Evolutionary conservation across 176 grass and related monocot species (phyloP).

Genomic region (Eleusine indica): DNA sequence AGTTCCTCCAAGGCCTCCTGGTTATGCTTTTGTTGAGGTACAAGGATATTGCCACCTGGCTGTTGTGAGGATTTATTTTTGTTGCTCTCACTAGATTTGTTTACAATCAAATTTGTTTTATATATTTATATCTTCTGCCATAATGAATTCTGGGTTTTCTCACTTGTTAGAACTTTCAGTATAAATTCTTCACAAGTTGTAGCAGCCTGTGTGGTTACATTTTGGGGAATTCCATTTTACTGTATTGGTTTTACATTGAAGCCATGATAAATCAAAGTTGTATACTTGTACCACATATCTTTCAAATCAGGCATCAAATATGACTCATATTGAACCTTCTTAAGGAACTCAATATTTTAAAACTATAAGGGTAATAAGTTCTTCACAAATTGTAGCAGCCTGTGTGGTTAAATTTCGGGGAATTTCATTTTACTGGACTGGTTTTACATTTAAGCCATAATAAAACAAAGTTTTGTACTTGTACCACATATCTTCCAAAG

Average conservation of each 20-base stretch:
- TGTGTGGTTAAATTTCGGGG: not conserved
- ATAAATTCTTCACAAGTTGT: not conserved
- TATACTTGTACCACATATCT: not conserved
- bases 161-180: not conserved
- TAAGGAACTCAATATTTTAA: too few species aligned
- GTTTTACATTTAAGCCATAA: not conserved
- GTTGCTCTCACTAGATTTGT: not conserved
- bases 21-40: slow-evolving; percentile 97
- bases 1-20: slow-evolving; percentile 90
- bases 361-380: not conserved
- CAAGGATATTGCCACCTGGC: not conserved
- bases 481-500: not conserved
- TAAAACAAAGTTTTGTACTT: not conserved
- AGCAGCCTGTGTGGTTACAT: not conserved
- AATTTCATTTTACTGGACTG: not conserved
- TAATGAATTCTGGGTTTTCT: not conserved
- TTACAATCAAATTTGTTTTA: not conserved
- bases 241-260: not conserved
- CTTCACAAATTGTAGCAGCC: not conserved
- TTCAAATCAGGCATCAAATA: not conserved
- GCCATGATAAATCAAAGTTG: too few species aligned
- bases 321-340: too few species aligned
- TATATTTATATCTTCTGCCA: not conserved
- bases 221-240: not conserved
- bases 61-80: not conserved